These are phyloP conservation scores for Globomyces pollinis-pini DNA, from an alignment of 192 early-diverging fungal genomes.

Conservation along the genomic window DNA sequence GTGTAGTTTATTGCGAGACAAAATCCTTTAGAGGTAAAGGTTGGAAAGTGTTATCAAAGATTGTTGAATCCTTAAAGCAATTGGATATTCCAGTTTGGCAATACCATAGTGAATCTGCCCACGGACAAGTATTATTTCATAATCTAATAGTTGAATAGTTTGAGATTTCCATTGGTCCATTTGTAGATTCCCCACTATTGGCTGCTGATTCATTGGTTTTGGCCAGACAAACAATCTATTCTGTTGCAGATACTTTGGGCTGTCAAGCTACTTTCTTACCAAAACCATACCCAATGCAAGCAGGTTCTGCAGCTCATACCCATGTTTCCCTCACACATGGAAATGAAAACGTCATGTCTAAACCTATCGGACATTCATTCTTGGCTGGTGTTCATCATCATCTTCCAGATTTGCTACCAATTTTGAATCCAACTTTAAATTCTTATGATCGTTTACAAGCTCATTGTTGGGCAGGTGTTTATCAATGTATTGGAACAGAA, in stretches of 20 bases:
- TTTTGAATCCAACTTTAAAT: not conserved
- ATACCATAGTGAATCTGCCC: not conserved
- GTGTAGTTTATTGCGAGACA: not conserved
- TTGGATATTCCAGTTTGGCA: not conserved
- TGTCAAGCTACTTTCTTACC: not conserved
- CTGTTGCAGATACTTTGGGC: not conserved
- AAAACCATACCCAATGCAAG: not conserved
- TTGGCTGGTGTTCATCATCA: not conserved
- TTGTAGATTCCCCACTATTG: not conserved
- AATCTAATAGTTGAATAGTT: too few relatives aligned
- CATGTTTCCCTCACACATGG: not conserved
- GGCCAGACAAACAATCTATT: not conserved
- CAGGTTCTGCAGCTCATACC: not conserved
- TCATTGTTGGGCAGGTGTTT: not conserved
- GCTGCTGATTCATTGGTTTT: conserved; percentile 1
- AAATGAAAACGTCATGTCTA: too few relatives aligned
- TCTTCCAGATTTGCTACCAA: not conserved
- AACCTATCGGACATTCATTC: conserved; percentile 1
- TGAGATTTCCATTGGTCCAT: not conserved
- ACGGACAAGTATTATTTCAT: too few relatives aligned
- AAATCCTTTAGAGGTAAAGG: not conserved
- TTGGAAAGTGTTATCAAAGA: not conserved
- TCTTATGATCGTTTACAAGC: not conserved
- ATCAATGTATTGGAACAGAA: not conserved
- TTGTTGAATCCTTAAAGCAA: not conserved